Percentiles rank a stretch among this genome's conserved stretches.
These are phyloP conservation scores for Phytophthora crassamura DNA, from an alignment of 352 stramenopile species.

Conservation along the genomic window DNA sequence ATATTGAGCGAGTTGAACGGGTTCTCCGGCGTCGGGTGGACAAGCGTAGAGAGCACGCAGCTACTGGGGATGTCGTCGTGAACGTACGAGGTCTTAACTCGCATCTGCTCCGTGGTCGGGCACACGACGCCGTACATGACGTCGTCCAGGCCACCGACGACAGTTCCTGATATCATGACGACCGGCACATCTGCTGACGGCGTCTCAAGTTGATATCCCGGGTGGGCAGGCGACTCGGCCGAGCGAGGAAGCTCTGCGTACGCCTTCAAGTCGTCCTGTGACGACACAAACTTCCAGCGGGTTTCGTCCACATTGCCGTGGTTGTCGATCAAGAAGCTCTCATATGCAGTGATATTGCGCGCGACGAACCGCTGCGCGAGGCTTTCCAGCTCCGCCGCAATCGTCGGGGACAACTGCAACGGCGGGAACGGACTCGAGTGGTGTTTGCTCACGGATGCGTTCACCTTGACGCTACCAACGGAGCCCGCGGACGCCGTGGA, in stretches of 20 bases:
- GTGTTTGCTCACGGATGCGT: slow-evolving; percentile 26
- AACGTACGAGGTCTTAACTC: slow-evolving; percentile 51
- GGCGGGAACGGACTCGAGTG: slow-evolving; percentile 43
- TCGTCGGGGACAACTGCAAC: slow-evolving; percentile 35
- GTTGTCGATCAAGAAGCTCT: slow-evolving; percentile 41
- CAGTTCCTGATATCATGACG: slow-evolving; percentile 40
- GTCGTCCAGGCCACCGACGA: slow-evolving; percentile 44
- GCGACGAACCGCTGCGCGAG: slow-evolving; percentile 38
- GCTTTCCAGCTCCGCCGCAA: slow-evolving; percentile 21
- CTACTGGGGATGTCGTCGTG: slow-evolving; percentile 49
- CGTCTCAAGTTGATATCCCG: slow-evolving; percentile 16
- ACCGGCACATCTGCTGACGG: slow-evolving; percentile 31
- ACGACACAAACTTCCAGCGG: slow-evolving; percentile 40
- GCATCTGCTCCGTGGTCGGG: slow-evolving; percentile 41
- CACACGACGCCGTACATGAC: slow-evolving; percentile 49
- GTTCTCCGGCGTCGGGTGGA: slow-evolving; percentile 30
- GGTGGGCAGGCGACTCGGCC: neutral
- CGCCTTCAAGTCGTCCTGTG: slow-evolving; percentile 34
- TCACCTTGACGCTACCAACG: slow-evolving; percentile 6
- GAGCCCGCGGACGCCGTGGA: slow-evolving; percentile 9
- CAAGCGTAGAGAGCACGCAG: slow-evolving; percentile 49
- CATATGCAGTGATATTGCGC: slow-evolving; percentile 36
- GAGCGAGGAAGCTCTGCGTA: slow-evolving; percentile 28
- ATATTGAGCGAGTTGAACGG: slow-evolving; percentile 49
- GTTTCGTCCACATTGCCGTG: slow-evolving; percentile 36